Conservation (phyloP, 805 yeast genomes). For the Kodamaea leandrae region DNA sequence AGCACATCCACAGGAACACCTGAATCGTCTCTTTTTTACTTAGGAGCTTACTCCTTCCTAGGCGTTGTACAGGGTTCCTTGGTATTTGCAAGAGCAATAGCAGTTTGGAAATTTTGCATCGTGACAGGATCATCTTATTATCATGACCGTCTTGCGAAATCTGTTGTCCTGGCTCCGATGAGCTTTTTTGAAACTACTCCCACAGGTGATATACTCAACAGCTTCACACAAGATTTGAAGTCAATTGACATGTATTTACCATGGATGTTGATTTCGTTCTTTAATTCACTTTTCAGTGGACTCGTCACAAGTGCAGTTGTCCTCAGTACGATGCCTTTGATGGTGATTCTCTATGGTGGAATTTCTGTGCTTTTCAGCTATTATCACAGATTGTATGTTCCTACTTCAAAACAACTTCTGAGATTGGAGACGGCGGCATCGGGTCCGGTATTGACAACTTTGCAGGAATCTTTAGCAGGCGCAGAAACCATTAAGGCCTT, state of each 20-base stretch:
- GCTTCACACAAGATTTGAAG: constrained; percentile 63
- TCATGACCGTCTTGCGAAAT: constrained; percentile 54
- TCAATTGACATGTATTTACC: constrained; percentile 57
- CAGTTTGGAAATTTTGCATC: constrained; percentile 52
- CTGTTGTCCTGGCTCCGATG: constrained; percentile 61
- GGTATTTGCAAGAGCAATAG: constrained; percentile 43
- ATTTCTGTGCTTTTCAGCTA: constrained; percentile 59
- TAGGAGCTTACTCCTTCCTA: constrained; percentile 52
- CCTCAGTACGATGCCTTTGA: constrained; percentile 52
- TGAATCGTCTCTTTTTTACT: constrained; percentile 47
- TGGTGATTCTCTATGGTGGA: constrained; percentile 45
- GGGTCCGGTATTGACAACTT: constrained; percentile 77
- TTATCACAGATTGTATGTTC: constrained; percentile 67
- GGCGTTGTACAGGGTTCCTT: constrained; percentile 53
- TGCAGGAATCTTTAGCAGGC: constrained; percentile 79
- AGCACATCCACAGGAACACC: too few relatives aligned
- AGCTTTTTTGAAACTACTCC: constrained; percentile 69
- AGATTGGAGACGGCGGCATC: constrained; percentile 65
- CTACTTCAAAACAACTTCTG: constrained; percentile 73
- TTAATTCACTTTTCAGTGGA: constrained; percentile 43
- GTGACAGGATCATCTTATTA: constrained; percentile 53
- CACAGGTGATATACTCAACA: constrained; percentile 59
- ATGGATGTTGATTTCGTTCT: constrained; percentile 46
- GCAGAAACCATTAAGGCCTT: constrained; percentile 76
- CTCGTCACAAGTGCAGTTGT: constrained; percentile 51